Evolutionary conservation across 2,329 filamentous ascomycete genomes (phyloP), one percentile per base, ranked within the genome.

Genomic region (Huntiella decipiens): DNA sequence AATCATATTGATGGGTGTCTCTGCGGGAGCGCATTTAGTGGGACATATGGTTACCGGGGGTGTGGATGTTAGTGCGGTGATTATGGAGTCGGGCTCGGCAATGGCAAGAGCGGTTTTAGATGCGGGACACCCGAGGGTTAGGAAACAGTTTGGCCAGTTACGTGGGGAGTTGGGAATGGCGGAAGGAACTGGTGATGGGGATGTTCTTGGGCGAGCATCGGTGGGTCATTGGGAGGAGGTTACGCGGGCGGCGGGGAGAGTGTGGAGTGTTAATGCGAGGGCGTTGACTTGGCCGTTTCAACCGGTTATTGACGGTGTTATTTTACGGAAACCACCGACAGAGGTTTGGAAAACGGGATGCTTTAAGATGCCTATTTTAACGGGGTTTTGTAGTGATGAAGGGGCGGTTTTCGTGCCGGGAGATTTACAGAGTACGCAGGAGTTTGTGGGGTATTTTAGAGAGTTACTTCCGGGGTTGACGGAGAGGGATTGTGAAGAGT

Each of bases 381-480:
- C 77, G 0, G 79, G 79, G 5, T 84, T 77, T 63, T 78, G 77
- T 58, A 71, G 73, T 35, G 76, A 83, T 54, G 80, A 85, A 57
- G 80, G 79, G 12, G 68, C 74, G 1, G 57, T 66, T 34, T 84
- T 83, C 55, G 70, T 82, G 1, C 70, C 76, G 0, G 57, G 62
- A 11, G 53, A 57, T 5, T 63, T 70, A 45, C 60, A 64, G 11
- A 63, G 62, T 2, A 61, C 67, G 8, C 59, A 57, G 0, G 66
- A 76, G 8, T 79, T 82, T 56, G 64, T 63, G 3, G 49, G 57
- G 2, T 82, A 83, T 58, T 82, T 82, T 63, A 56, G 60, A 0
- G 63, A 59, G 0, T 66, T 85, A 7, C 66, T 84, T 10, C 61
- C 64, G 2, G 61, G 64, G 2, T 60, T 82, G 11, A 62, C 63